A percentile compares a stretch with the other conserved stretches of the same genome.
Evolutionary conservation across 2,329 filamentous ascomycete species (phyloP).

Genomic region (Calonectria hongkongensis): DNA sequence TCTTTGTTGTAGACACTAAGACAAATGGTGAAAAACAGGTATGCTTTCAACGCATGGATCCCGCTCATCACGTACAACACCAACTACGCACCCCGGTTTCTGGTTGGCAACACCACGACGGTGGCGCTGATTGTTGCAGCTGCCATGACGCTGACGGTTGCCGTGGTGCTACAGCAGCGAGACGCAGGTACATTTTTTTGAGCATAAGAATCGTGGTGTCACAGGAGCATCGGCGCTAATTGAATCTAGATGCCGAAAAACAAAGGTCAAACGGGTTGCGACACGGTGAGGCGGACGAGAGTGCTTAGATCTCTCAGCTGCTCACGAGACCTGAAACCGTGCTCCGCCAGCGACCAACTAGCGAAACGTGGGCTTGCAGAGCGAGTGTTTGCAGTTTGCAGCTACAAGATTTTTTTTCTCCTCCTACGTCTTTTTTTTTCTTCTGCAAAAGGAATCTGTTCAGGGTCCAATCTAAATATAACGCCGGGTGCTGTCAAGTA

Average conservation of each 20-base stretch:
- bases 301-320: conserved; percentile 2
- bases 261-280: not conserved
- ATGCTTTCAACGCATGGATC: conserved; percentile 21
- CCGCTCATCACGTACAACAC: conserved; percentile 23
- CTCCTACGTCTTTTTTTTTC: not conserved
- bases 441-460: not conserved
- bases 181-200: conserved; percentile 16
- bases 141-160: conserved; percentile 3
- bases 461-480: conserved; percentile 18
- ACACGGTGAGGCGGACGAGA: conserved; percentile 2
- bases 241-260: not conserved
- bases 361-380: not conserved
- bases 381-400: not conserved
- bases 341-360: not conserved
- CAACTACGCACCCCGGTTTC: conserved; percentile 22
- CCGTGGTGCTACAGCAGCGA: conserved; percentile 14
- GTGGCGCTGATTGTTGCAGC: conserved; percentile 14
- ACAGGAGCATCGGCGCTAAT: not conserved
- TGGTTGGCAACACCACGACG: conserved; percentile 15
- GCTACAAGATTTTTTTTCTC: not conserved
- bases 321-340: conserved; percentile 16
- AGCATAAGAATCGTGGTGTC: not conserved
- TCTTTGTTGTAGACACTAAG: not conserved
- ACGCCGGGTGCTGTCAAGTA: conserved; percentile 5
- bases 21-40: not conserved